Conservation (phyloP, 2,329 filamentous ascomycete genomes). For the Talaromyces atroroseus region DNA sequence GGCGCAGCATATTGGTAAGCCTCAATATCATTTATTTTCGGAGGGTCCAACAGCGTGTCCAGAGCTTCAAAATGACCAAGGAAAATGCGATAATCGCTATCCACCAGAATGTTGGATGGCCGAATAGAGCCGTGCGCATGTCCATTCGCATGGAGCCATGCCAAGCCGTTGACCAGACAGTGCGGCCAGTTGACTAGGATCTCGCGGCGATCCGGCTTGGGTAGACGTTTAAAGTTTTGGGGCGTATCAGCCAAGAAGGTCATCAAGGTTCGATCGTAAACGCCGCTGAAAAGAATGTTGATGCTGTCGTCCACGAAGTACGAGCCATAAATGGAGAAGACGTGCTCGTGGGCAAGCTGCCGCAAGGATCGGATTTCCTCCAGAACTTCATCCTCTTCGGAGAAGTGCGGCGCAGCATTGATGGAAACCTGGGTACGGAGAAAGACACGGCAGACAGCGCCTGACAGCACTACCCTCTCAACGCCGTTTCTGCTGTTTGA, state of each 20-base stretch:
- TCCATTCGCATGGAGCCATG: slow-evolving; percentile 52
- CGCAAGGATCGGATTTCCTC: slow-evolving; percentile 35
- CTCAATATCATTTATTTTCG: slow-evolving; percentile 51
- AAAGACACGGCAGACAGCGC: slow-evolving; percentile 29
- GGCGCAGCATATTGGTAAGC: slow-evolving; percentile 56
- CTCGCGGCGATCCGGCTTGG: slow-evolving; percentile 38
- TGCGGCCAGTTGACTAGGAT: slow-evolving; percentile 43
- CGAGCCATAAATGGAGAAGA: slow-evolving; percentile 41
- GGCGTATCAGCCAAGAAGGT: slow-evolving; percentile 40
- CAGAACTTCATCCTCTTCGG: slow-evolving; percentile 36
- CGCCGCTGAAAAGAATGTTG: slow-evolving; percentile 39
- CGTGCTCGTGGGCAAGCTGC: slow-evolving; percentile 38
- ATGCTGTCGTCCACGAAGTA: slow-evolving; percentile 41
- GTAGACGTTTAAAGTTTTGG: slow-evolving; percentile 35
- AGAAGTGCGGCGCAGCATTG: slow-evolving; percentile 32
- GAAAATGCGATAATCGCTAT: slow-evolving; percentile 51
- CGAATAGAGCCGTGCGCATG: slow-evolving; percentile 53
- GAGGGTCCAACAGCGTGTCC: slow-evolving; percentile 49
- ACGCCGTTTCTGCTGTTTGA: slow-evolving; percentile 28
- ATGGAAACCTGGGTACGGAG: slow-evolving; percentile 36
- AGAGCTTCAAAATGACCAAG: slow-evolving; percentile 55
- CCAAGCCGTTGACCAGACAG: slow-evolving; percentile 50
- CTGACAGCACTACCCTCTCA: slow-evolving; percentile 38
- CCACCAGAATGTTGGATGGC: slow-evolving; percentile 56
- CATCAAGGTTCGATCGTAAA: slow-evolving; percentile 37